A percentile compares a stretch with the other conserved stretches of the same genome.
Evolutionary conservation across 306 rosid species (phyloP).

Genomic region (Lathyrus oleraceus): DNA sequence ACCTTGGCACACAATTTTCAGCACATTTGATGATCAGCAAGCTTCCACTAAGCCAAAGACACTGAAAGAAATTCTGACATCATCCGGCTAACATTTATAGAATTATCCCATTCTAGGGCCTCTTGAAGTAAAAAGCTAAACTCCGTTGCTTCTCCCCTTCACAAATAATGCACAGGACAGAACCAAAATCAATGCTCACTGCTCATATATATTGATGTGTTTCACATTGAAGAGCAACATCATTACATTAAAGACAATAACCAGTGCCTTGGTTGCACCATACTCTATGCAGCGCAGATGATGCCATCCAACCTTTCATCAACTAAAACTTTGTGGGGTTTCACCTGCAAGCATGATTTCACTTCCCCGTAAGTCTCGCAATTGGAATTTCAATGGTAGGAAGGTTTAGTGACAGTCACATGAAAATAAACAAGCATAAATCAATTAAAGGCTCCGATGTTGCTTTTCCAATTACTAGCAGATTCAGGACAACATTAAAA

Average conservation of each 20-base stretch:
- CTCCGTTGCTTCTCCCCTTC: conserved; percentile 1
- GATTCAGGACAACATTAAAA: background rate
- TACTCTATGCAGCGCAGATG: conserved; percentile 31
- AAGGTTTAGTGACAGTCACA: conserved; percentile 6
- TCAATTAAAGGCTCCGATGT: background rate
- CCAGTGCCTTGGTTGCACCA: conserved; percentile 6
- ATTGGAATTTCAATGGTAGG: background rate
- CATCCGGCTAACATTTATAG: background rate
- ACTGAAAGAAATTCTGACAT: background rate
- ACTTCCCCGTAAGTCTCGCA: conserved; percentile 1
- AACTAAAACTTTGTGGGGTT: conserved; percentile 21
- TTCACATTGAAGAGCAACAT: conserved; percentile 28
- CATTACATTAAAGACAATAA: background rate
- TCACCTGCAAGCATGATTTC: conserved; percentile 42
- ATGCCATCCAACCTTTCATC: conserved; percentile 34
- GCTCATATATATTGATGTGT: background rate
- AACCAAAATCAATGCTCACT: conserved; percentile 23
- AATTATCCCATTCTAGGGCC: background rate
- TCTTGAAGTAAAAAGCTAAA: conserved; percentile 23
- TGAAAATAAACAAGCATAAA: conserved; percentile 7
- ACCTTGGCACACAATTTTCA: conserved; percentile 1
- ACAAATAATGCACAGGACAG: conserved; percentile 9
- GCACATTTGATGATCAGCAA: conserved; percentile 14
- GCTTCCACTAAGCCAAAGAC: conserved; percentile 10
- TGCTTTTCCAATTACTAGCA: background rate